Evolutionary conservation across 371 early-diverging fungal genomes (phyloP), one percentile per base, ranked within the genome.

Genomic region (Rhizopus arrhizus): DNA sequence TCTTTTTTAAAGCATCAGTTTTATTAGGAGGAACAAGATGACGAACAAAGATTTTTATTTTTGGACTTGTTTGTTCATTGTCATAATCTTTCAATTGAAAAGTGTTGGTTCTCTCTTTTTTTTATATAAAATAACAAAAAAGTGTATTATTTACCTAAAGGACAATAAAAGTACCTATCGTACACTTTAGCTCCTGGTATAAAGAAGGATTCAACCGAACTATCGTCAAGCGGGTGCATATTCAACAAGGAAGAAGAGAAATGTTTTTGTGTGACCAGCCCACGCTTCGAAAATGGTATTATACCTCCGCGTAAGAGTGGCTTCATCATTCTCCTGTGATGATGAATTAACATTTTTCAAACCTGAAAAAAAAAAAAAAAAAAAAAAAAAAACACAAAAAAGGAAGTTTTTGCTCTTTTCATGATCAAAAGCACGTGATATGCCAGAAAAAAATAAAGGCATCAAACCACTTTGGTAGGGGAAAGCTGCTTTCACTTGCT

Each of bases 141-240:
- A 4, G 32, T 42, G 16, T 5, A n/a, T 43, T 46, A n/a, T 40
- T 51, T 73, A 77, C 78, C 70, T 29, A 87, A 70, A 16, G 87
- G 87, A 46, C 80, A 78, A 16, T 81, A 69, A 55, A 87, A 87
- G 69, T 69, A 86, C 53, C 85, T 80, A 16, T 87, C 85, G 61
- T 66, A 84, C 5, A 86, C 84, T 45, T 68, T 71, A 15, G 85
- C 87, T 11, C 87, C 87, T 29, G 85, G 76, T 45, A 87, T 80
- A 12, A 61, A 52, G 46, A 77, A 87, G 7, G 74, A 63, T 64
- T 87, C 87, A 11, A 85, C 75, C 4, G 53, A 50, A 40, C 69
- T 34, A 49, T 74, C 71, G 60, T 77, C 73, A 13, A 77, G 61
- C 36, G 65, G 59, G 31, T 69, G 65, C 34, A 41, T 42, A 12